Evolutionary conservation across 139 green algal genomes (phyloP).

Genomic region (Picochlorum sp.): DNA sequence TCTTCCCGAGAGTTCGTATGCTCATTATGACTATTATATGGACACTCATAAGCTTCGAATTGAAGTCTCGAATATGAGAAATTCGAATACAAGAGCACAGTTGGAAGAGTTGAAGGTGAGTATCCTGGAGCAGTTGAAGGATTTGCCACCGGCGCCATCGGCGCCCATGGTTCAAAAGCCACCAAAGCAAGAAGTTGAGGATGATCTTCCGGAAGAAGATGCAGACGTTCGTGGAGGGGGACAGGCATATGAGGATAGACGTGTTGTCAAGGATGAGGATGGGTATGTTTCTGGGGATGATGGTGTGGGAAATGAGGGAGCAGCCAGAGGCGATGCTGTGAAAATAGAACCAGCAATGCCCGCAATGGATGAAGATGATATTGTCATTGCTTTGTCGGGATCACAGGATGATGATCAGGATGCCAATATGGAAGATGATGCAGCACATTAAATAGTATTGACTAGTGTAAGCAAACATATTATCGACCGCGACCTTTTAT

Average conservation of each 20-base stretch:
- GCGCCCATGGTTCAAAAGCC: conserved; percentile 35
- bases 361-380: neutral
- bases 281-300: conserved; percentile 30
- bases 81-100: conserved; percentile 69
- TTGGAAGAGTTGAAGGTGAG: conserved; percentile 60
- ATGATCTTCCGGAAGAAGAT: conserved; percentile 58
- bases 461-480: neutral
- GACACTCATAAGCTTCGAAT: conserved; percentile 81
- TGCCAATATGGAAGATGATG: neutral
- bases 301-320: neutral
- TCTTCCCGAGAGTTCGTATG: conserved; percentile 31
- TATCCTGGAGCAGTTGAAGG: conserved; percentile 60
- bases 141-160: conserved; percentile 56
- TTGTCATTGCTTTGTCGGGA: neutral
- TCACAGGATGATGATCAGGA: neutral
- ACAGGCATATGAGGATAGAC: conserved; percentile 40
- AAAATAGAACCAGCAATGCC: conserved; percentile 4
- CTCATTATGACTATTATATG: conserved; percentile 76
- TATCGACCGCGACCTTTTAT: conserved; percentile 10
- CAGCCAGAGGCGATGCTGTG: neutral
- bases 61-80: conserved; percentile 84
- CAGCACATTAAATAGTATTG: conserved; percentile 4
- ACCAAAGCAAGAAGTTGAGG: conserved; percentile 28
- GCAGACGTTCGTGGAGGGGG: conserved; percentile 65
- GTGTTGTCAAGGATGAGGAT: conserved; percentile 28